Base-by-base conservation (phyloP, 768 basidiomycete species). In the Pulveroboletus sp. region DNA sequence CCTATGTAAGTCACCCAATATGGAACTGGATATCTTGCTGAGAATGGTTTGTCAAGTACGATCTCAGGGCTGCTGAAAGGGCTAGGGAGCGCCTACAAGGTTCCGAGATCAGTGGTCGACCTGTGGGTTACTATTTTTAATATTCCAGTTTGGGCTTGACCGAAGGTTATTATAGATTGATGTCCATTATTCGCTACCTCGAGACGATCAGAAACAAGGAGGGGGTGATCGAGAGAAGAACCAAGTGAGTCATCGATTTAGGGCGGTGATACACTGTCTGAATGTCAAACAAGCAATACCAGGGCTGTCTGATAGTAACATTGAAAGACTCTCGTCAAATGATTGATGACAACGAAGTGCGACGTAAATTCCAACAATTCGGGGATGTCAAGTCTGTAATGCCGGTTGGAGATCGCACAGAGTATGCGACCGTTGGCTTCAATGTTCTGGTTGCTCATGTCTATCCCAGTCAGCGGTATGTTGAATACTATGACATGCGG, bases 181-280 rank as follows among this genome's bases (percentile, higher is more conserved):
- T 72, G 94, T 99, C 1, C 96, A 99, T 67, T 99, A 93, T 73
- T 95, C 93, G 26, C 73, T 98, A 27, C 96, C 96, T 10, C 84
- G 90, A 54, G 90, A 89, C 58, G 90, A 96, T 48, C 82, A 88
- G 55, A 69, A 78, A 77, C 61, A 80, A 79, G 47, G 82, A 77
- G 55, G 60, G 28, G 48, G 76, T 6, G 66, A 68, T 1, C 61
- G 84, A 41, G 93, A 94, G 46, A 93, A 86, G 69, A 91, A 89
- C 65, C 92, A 94, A 71, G 92, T 86, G 55, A 62, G 68, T 65
- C 55, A 15, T 17, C n/a, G 8, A 21, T 15, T 31, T 35, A 8
- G 18, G 1, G 15, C 42, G 14, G 7, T 13, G 2, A 4, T 18
- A 45, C n/a, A 18, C 17, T 11, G 10, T 46, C 41, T 69, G 33